Evolutionary conservation across 1,284 basidiomycete genomes (phyloP).

Genomic region (Apiotrichum akiyoshidainum): DNA sequence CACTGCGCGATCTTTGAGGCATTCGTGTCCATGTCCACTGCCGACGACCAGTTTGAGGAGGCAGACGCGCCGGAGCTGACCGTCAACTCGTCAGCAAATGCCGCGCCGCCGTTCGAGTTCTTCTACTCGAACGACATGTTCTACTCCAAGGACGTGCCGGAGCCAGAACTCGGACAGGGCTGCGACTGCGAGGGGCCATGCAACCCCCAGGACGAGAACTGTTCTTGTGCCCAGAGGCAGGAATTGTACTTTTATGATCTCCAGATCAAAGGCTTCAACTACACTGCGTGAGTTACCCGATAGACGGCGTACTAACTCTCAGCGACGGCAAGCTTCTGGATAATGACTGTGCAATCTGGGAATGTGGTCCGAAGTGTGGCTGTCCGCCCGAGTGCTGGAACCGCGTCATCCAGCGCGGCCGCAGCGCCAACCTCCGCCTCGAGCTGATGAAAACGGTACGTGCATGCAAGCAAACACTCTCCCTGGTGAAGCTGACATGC

Average conservation of each 20-base stretch:
- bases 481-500: not conserved
- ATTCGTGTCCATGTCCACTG: constrained; percentile 59
- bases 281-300: constrained; percentile 52
- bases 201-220: constrained; percentile 64
- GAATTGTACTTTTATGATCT: constrained; percentile 49
- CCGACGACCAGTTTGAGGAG: constrained; percentile 56
- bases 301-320: not conserved
- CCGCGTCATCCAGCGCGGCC: constrained; percentile 77
- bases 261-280: constrained; percentile 60
- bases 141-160: constrained; percentile 63
- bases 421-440: constrained; percentile 62
- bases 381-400: constrained; percentile 79
- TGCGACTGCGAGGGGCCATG: constrained; percentile 73
- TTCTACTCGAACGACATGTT: constrained; percentile 57
- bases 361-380: constrained; percentile 77
- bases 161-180: constrained; percentile 63
- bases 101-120: constrained; percentile 54
- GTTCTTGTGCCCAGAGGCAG: constrained; percentile 65
- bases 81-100: constrained; percentile 63
- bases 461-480: not conserved
- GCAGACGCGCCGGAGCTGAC: constrained; percentile 63
- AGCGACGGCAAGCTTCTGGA: constrained; percentile 49
- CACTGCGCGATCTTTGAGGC: constrained; percentile 57
- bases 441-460: constrained; percentile 58
- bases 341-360: constrained; percentile 67